These are phyloP conservation scores for Schizosaccharomyces versatilis DNA, from an alignment of 1,139 yeast genomes.

Conservation along the genomic window DNA sequence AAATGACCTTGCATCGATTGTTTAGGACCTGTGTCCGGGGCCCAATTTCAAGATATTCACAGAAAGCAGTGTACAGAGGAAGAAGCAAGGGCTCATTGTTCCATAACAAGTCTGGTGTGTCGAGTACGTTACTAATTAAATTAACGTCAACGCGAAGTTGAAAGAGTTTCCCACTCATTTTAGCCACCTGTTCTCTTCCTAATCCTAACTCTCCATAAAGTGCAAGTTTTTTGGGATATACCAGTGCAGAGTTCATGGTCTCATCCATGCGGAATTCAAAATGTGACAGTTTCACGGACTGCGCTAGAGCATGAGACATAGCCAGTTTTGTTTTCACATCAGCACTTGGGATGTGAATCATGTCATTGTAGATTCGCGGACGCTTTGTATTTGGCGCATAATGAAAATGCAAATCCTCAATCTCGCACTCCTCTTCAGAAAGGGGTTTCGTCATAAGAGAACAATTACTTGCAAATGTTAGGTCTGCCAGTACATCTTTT, in stretches of 20 bases:
- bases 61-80: constrained; percentile 68
- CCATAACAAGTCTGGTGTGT: constrained; percentile 94
- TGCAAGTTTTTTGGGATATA: constrained; percentile 72
- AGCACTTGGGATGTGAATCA: constrained; percentile 73
- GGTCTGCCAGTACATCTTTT: constrained; percentile 76
- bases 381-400: constrained; percentile 61
- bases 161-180: constrained; percentile 73
- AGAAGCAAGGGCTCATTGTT: constrained; percentile 85
- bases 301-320: constrained; percentile 91
- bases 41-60: constrained; percentile 85
- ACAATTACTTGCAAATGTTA: constrained; percentile 45
- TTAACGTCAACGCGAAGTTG: constrained; percentile 84
- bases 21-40: constrained; percentile 82
- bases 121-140: constrained; percentile 68
- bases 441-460: constrained; percentile 46
- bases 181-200: constrained; percentile 54
- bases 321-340: constrained; percentile 82
- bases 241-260: constrained; percentile 55
- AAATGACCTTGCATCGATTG: constrained; percentile 78
- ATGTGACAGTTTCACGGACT: constrained; percentile 71
- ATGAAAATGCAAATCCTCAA: constrained; percentile 84
- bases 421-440: constrained; percentile 76
- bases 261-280: constrained; percentile 76
- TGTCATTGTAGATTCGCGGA: constrained; percentile 82
- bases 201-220: constrained; percentile 63